Evolutionary conservation across 106 monocot species (phyloP), one percentile per base, ranked within the genome.

Genomic region (Dactylorhiza incarnata): DNA sequence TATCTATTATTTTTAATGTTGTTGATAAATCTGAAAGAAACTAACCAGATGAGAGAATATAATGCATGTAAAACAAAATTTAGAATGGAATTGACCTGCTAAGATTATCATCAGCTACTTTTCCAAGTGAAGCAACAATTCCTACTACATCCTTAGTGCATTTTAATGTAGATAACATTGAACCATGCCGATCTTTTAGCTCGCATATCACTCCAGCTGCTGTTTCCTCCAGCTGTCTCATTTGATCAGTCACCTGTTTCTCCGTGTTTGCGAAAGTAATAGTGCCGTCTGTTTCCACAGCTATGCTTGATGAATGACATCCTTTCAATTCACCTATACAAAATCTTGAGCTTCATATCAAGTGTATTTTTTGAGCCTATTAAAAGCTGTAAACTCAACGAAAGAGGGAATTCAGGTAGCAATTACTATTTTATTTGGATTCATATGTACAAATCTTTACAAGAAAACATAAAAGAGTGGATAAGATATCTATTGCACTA

Each of bases 161-260:
- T 29, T 81, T 75, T 62, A 87, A 55, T 50, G 83, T 85, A 29
- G 84, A 85, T 69, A 73, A 74, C 76, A 82, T 66, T n/a, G 37
- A 16, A 20, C 70, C 77, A 78, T 85, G 81, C 54, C 74, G 82
- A 75, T 56, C 51, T 65, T 89, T 87, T 74, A 87, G 0, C 58
- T 86, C 87, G 75, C 85, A 91, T 72, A 95, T 81, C 54, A 95
- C 72, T 22, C 85, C 78, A 63, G 94, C 94, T 78, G 94, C 89
- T 63, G 87, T 78, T 74, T 85, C 77, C 16, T 83, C 85, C 77
- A 87, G 77, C 47, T 71, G 68, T 53, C 87, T 54, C 74, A 95
- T 82, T 17, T 75, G 82, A 80, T 84, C 77, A 10, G 81, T 71
- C 25, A 82, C 84, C 23, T 84, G 85, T 75, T 85, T 58, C 68